Evolutionary conservation across 2,329 filamentous ascomycete genomes (phyloP).

Genomic region (Ilyonectria mors-panacis): DNA sequence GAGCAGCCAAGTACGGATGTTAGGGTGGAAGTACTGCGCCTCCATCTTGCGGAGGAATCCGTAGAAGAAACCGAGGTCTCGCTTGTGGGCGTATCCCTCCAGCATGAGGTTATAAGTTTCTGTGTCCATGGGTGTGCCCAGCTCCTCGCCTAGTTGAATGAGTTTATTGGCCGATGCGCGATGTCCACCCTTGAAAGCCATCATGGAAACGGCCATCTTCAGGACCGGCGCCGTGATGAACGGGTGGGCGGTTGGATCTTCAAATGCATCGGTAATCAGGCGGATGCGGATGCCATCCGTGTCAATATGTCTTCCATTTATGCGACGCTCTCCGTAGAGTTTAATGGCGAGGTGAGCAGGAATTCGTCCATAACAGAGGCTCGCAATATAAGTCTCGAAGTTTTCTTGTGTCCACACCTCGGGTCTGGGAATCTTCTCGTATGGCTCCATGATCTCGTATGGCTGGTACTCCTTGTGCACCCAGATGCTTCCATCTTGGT

Average conservation of each 20-base stretch:
- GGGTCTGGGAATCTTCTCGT: conserved; percentile 58
- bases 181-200: conserved; percentile 55
- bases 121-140: conserved; percentile 60
- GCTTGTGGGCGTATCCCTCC: conserved; percentile 55
- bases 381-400: conserved; percentile 60
- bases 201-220: conserved; percentile 62
- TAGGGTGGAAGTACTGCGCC: conserved; percentile 55
- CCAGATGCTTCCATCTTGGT: conserved; percentile 51
- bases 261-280: conserved; percentile 58
- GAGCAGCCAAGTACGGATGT: conserved; percentile 63
- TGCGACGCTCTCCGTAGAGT: conserved; percentile 53
- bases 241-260: conserved; percentile 51
- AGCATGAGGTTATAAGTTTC: conserved; percentile 66
- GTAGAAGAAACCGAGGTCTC: conserved; percentile 60
- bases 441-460: conserved; percentile 52
- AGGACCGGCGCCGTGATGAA: conserved; percentile 58
- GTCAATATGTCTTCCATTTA: conserved; percentile 49
- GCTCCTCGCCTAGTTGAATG: conserved; percentile 54
- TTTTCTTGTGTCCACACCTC: conserved; percentile 58
- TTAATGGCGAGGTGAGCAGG: conserved; percentile 50
- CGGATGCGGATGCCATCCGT: conserved; percentile 57
- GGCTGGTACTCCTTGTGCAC: conserved; percentile 52
- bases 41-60: conserved; percentile 59
- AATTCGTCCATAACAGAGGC: conserved; percentile 57
- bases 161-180: conserved; percentile 54